Evolutionary conservation across 345 rosid species (phyloP), one percentile per base, ranked within the genome.

Genomic region (Eutrema yunnanense): DNA sequence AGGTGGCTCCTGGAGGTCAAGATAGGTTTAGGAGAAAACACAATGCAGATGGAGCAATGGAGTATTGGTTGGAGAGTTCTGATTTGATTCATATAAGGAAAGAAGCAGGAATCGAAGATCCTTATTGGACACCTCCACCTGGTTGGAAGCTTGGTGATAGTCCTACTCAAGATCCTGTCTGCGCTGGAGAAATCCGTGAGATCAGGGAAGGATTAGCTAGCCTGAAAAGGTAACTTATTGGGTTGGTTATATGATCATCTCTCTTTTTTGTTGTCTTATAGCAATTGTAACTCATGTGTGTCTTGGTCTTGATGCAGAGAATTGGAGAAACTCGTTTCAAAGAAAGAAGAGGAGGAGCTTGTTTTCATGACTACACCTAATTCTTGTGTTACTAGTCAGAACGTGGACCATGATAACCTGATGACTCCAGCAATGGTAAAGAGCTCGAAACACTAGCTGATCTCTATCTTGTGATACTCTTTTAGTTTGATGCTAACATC

Each of bases 41-140:
- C 74, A 96, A 92, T 62, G 87, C 97, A 2, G 91, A 92, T 55
- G 99, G 98, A 0, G 98, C 95, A 22, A 90, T 96, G 97, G 98
- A 92, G 84, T 92, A 96, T 65, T 96, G 97, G 96, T 55, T 92
- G 72, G 98, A 96, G 84, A 84, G 83, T 34, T 86, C 97, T 63
- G 84, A 90, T 65, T 77, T 96, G 80, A 73, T 81, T 69, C 78
- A 83, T 33, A 44, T 92, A 30, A 87, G 99, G 80, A 85, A 79
- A 79, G 84, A 86, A 57, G 98, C 91, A 43, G 98, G 98, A 37
- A 88, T 96, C 11, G 74, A 86, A 59, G 99, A 96, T 77, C 94
- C 97, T 69, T 92, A 88, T 74, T 92, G 97, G 99, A 88, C 82
- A 44, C 99, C 99, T 19, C 92, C 97, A 6, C 87, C 91, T 34